Evolutionary conservation across 805 yeast species (phyloP).

Genomic region (Phaffomyces opuntiae): DNA sequence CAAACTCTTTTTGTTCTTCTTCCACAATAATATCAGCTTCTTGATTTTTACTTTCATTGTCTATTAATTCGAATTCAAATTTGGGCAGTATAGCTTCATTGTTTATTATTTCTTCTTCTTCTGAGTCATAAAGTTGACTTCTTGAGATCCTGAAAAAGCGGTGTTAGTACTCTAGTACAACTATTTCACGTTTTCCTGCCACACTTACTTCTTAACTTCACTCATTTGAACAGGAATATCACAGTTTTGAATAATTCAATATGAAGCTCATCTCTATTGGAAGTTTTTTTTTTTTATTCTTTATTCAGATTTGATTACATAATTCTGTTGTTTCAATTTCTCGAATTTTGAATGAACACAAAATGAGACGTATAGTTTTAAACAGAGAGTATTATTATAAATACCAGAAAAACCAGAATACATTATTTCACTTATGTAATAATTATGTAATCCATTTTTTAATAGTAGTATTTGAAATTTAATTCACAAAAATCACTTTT

Average conservation of each 20-base stretch:
- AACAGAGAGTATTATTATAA: too few species aligned
- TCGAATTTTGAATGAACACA: too few species aligned
- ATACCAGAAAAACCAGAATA: too few species aligned
- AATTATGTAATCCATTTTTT: too few species aligned
- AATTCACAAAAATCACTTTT: too few species aligned
- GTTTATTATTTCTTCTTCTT: conserved; percentile 4
- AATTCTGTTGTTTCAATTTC: too few species aligned
- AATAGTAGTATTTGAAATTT: too few species aligned
- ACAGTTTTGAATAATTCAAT: background rate
- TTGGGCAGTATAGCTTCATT: conserved; percentile 17
- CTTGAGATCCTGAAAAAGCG: conserved; percentile 16
- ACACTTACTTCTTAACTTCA: conserved; percentile 6
- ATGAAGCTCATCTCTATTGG: background rate
- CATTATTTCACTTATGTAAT: too few species aligned
- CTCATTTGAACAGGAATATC: conserved; percentile 1
- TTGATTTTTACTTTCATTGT: conserved; percentile 2
- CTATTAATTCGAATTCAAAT: conserved; percentile 21
- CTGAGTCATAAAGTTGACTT: conserved; percentile 14
- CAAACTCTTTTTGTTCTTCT: conserved; percentile 14
- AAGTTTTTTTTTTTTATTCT: too few species aligned
- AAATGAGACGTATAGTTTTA: too few species aligned
- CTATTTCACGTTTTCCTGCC: background rate
- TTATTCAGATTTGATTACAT: too few species aligned
- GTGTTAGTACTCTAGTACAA: background rate
- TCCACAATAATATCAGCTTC: background rate